phyloP scores from a whole-genome alignment of 768 basidiomycete genomes.

The Suillus sp. region DNA sequence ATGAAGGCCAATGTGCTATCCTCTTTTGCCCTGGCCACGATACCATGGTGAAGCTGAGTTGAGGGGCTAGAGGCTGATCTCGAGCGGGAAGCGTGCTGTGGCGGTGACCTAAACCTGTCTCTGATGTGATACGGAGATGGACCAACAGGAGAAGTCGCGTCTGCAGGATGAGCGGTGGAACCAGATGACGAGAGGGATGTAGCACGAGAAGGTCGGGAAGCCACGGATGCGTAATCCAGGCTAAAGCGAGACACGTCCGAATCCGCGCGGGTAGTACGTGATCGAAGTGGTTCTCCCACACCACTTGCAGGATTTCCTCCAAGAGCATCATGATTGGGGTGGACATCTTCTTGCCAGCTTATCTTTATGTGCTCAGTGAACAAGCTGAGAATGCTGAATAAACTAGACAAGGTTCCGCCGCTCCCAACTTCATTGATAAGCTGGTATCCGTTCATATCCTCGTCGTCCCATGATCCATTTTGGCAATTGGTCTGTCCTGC shows the following conservation, averaged over 20 bases:
- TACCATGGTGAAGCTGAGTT: slow-evolving; percentile 57
- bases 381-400: slow-evolving; percentile 95
- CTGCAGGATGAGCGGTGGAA: slow-evolving; percentile 64
- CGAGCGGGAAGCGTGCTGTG: slow-evolving; percentile 25
- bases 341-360: slow-evolving; percentile 80
- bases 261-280: slow-evolving; percentile 44
- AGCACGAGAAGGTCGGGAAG: slow-evolving; percentile 39
- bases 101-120: slow-evolving; percentile 16
- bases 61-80: slow-evolving; percentile 28
- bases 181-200: slow-evolving; percentile 66
- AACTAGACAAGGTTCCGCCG: slow-evolving; percentile 91
- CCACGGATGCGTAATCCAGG: slow-evolving; percentile 35
- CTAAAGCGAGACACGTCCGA: slow-evolving; percentile 69
- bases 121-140: slow-evolving; percentile 16
- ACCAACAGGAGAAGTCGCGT: slow-evolving; percentile 21
- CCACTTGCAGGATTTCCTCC: slow-evolving; percentile 17
- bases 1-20: slow-evolving; percentile 98
- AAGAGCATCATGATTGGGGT: slow-evolving; percentile 25
- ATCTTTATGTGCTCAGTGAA: slow-evolving; percentile 95
- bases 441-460: slow-evolving; percentile 94
- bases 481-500: slow-evolving; percentile 54
- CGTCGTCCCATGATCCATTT: slow-evolving; percentile 72
- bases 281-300: slow-evolving; percentile 26
- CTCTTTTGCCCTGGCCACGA: slow-evolving; percentile 89
- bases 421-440: slow-evolving; percentile 94